Evolutionary conservation across 306 rosid species (phyloP), one percentile per base, ranked within the genome.

Genomic region (Cicer arietinum): DNA sequence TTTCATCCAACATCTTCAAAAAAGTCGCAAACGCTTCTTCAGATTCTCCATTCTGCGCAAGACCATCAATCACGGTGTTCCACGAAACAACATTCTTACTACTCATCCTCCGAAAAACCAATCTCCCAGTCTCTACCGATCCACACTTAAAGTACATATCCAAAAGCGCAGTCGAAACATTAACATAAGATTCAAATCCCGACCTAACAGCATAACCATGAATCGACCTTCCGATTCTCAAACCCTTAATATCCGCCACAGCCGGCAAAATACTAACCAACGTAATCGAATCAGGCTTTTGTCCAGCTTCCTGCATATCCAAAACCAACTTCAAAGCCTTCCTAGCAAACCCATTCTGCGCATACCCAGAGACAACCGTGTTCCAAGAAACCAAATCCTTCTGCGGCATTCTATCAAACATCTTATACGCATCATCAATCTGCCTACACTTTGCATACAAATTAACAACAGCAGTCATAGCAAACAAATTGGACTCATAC

Each of bases 111-210:
- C 86, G 69, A 10, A 94, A 94, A 78, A 88, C 78, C 78, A 83
- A 76, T 65, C 88, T 75, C 4, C 89, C 90, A 45, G 74, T 77
- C 79, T 77, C 84, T 35, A 87, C 91, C 2, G 80, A 85, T 4
- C 89, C 88, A 54, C 97, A 94, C 78, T 94, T 94, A 3, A 89
- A 86, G 74, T 94, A 91, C 98, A 90, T 87, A 74, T 91, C 98
- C 39, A 88, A 73, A 43, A 91, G 82, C 0, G 97, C 90, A 0
- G 91, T 87, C 0, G 87, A 82, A 71, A 91, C 73, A 75, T 94
- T 94, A 35, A 91, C 96, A 47, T 83, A 66, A 7, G 88, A 83
- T 1, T 77, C 92, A 71, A 88, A 91, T 52, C 94, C 89, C 20
- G 88, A 85, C 59, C 92, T 87, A 7, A 88, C 22, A 53, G 79